Conservation (phyloP, 148 eudicot genomes). For the Nepenthes mirabilis region DNA sequence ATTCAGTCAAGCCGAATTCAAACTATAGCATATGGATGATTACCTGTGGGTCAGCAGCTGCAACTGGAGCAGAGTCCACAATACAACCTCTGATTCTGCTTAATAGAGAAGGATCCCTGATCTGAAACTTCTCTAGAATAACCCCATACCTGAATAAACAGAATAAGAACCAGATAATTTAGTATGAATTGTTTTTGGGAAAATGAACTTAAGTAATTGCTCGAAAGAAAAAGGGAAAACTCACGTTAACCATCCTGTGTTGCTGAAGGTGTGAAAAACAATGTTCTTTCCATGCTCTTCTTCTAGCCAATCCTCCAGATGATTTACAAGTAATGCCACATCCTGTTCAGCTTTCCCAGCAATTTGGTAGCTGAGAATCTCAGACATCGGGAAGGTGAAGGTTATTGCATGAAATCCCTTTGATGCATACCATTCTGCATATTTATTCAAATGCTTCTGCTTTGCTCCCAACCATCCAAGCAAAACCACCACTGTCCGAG, state of each 20-base stretch:
- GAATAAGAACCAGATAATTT: constrained; percentile 3
- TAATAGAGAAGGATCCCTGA: constrained; percentile 40
- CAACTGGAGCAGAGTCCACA: constrained; percentile 96
- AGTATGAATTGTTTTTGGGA: background rate
- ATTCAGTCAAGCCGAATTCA: no score
- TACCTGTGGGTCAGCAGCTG: constrained; percentile 92
- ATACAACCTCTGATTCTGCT: constrained; percentile 77
- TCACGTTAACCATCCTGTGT: constrained; percentile 98
- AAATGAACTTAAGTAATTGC: background rate
- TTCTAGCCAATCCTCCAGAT: constrained; percentile 83
- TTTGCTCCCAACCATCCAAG: constrained; percentile 97
- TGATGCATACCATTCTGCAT: constrained; percentile 90
- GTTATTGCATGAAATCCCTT: constrained; percentile 94
- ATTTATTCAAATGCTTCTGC: constrained; percentile 83
- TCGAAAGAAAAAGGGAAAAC: constrained; percentile 13
- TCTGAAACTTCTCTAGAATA: constrained; percentile 71
- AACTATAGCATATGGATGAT: background rate
- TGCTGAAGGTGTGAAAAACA: constrained; percentile 93
- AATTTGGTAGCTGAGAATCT: constrained; percentile 74
- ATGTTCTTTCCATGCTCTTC: constrained; percentile 81
- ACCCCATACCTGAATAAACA: constrained; percentile 59
- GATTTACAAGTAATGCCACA: constrained; percentile 62
- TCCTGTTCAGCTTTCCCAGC: constrained; percentile 91
- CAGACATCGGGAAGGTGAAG: constrained; percentile 90
- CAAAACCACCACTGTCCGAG: constrained; percentile 77